These are phyloP conservation scores for Pinus taeda DNA, from an alignment of 75 land plant genomes.

Conservation along the genomic window DNA sequence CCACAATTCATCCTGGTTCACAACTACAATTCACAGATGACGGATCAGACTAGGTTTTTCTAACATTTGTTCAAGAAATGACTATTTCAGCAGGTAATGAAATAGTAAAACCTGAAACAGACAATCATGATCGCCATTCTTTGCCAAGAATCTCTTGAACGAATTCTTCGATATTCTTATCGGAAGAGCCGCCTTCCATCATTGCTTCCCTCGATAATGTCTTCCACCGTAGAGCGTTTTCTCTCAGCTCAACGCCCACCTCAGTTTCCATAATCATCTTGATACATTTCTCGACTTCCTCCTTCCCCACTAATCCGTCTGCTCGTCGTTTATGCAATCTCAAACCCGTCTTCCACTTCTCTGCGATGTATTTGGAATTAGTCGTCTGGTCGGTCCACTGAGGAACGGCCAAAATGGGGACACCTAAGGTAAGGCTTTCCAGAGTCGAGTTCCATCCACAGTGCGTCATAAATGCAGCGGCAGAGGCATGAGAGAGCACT, in stretches of 20 bases:
- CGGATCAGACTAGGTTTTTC: too few species aligned
- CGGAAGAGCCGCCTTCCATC: constrained; percentile 53
- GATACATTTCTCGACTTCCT: constrained; percentile 41
- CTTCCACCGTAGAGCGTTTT: constrained; percentile 43
- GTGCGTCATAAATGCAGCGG: constrained; percentile 34
- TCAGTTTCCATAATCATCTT: constrained; percentile 25
- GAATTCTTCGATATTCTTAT: constrained; percentile 32
- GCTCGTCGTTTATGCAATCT: not conserved
- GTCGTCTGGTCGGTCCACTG: constrained; percentile 32
- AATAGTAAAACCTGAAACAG: too few species aligned
- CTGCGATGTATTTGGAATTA: constrained; percentile 25
- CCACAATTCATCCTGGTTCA: too few species aligned
- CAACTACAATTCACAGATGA: too few species aligned
- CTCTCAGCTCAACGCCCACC: constrained; percentile 31
- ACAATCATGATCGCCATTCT: not conserved
- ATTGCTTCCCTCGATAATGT: constrained; percentile 36
- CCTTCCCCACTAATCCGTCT: constrained; percentile 24
- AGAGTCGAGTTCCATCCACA: constrained; percentile 53
- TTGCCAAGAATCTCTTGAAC: constrained; percentile 7
- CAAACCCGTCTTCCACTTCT: constrained; percentile 22
- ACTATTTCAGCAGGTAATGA: too few species aligned
- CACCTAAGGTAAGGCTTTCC: constrained; percentile 27
- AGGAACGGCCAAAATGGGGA: constrained; percentile 36
- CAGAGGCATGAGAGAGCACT: constrained; percentile 26
- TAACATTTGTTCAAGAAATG: too few species aligned